Conservation (phyloP, 2,329 filamentous ascomycete species). For the Aspergillus costaricaensis region DNA sequence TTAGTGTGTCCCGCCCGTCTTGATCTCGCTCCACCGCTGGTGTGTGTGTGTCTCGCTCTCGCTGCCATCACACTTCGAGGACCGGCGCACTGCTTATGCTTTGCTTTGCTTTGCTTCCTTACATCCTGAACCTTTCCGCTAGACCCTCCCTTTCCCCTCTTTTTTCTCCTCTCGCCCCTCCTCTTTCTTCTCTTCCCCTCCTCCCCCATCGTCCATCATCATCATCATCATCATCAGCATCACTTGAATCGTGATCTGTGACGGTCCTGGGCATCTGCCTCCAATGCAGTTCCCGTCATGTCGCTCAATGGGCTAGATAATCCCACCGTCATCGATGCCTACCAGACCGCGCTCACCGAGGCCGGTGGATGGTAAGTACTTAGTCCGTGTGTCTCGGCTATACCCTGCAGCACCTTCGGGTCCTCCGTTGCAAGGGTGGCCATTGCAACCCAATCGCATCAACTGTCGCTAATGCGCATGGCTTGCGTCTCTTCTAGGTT, state of each 20-base stretch:
- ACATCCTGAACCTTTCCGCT: background rate
- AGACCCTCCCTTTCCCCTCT: background rate
- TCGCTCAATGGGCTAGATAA: slow-evolving; percentile 94
- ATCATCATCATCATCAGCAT: too few species aligned
- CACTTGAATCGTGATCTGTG: slow-evolving; percentile 1
- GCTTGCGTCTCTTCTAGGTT: slow-evolving; percentile 64
- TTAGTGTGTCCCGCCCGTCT: background rate
- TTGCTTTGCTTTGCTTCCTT: background rate
- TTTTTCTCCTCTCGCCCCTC: background rate
- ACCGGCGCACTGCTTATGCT: background rate
- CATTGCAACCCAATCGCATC: slow-evolving; percentile 1
- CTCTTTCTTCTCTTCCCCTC: slow-evolving; percentile 2
- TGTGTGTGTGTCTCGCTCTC: too few species aligned
- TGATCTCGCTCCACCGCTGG: background rate
- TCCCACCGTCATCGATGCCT: slow-evolving; percentile 76
- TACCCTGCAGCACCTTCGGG: slow-evolving; percentile 12
- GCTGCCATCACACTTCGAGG: background rate
- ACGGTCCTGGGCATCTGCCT: slow-evolving; percentile 14
- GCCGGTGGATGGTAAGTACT: slow-evolving; percentile 85
- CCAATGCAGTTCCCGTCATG: slow-evolving; percentile 60
- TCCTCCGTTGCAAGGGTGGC: slow-evolving; percentile 12
- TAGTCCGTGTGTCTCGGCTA: background rate
- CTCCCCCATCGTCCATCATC: slow-evolving; percentile 16
- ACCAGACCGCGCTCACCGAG: slow-evolving; percentile 76
- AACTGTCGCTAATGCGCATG: slow-evolving; percentile 8